These are phyloP conservation scores for Penicillium maclennaniae DNA, from an alignment of 495 filamentous ascomycete species.

Conservation along the genomic window DNA sequence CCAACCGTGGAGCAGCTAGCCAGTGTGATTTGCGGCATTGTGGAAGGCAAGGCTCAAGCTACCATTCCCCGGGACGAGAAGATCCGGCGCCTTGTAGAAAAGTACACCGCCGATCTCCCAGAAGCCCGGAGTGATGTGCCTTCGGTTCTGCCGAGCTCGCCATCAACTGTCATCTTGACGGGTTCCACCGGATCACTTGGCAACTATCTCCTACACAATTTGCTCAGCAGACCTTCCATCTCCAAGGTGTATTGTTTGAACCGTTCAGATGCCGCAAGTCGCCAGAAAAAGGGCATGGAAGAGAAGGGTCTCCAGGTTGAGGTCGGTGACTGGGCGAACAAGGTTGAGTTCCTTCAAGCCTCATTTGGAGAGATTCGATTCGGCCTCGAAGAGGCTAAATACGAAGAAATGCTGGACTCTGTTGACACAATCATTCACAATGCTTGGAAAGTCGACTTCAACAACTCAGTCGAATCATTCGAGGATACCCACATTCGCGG, in stretches of 20 bases:
- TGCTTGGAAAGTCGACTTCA: constrained; percentile 65
- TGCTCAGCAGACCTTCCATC: constrained; percentile 36
- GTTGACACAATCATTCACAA: constrained; percentile 58
- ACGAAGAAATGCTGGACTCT: constrained; percentile 35
- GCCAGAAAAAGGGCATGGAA: constrained; percentile 19
- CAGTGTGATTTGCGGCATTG: constrained; percentile 11
- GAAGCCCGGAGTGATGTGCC: background rate
- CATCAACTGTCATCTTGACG: constrained; percentile 42
- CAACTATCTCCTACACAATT: constrained; percentile 49
- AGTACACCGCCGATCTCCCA: constrained; percentile 26
- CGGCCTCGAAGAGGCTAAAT: constrained; percentile 39
- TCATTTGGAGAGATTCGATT: constrained; percentile 48
- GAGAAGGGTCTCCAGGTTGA: constrained; percentile 18
- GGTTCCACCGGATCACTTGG: constrained; percentile 58
- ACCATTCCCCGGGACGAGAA: constrained; percentile 15
- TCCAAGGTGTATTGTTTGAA: constrained; percentile 56
- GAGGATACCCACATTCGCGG: constrained; percentile 52
- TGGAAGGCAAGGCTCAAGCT: constrained; percentile 14
- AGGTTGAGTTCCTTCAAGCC: constrained; percentile 46
- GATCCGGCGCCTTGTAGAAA: constrained; percentile 15
- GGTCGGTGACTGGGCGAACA: constrained; percentile 9
- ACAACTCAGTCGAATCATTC: constrained; percentile 52
- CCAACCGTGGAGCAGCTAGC: constrained; percentile 25
- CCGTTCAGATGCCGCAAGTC: constrained; percentile 28
- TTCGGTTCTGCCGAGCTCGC: background rate